Percentiles rank a stretch among this genome's conserved stretches.
phyloP scores from a whole-genome alignment of 495 filamentous ascomycete genomes.

The Penicillium roqueforti region DNA sequence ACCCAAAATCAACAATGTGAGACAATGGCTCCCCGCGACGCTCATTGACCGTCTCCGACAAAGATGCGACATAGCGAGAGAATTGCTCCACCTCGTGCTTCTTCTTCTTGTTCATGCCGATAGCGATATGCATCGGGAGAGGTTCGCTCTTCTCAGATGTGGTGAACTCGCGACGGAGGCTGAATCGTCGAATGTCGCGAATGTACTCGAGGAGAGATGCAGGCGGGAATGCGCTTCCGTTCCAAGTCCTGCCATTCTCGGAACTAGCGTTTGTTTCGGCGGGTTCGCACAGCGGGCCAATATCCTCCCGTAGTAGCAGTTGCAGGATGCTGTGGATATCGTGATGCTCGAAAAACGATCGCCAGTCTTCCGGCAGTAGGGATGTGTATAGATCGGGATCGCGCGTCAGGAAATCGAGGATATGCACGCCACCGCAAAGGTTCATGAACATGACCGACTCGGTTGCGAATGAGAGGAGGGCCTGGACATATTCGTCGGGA shows the following conservation, averaged over 20 bases:
- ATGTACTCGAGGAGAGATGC: conserved; percentile 69
- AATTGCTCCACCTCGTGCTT: conserved; percentile 79
- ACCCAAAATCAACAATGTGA: conserved; percentile 93
- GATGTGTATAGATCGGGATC: conserved; percentile 73
- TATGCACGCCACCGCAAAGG: conserved; percentile 89
- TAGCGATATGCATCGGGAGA: conserved; percentile 63
- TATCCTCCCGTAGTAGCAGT: conserved; percentile 70
- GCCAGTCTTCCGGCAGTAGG: conserved; percentile 78
- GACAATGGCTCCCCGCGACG: conserved; percentile 57
- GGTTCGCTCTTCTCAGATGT: conserved; percentile 33
- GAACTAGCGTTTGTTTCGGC: background rate
- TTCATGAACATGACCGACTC: conserved; percentile 73
- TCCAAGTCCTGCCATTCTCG: conserved; percentile 35
- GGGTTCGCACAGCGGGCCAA: conserved; percentile 2
- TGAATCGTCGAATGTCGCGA: conserved; percentile 63
- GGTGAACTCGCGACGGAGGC: conserved; percentile 58
- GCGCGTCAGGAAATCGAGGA: conserved; percentile 89
- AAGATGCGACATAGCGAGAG: conserved; percentile 54
- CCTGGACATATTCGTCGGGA: conserved; percentile 70
- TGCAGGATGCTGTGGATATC: conserved; percentile 73
- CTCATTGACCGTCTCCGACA: conserved; percentile 51
- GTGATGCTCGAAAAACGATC: conserved; percentile 64
- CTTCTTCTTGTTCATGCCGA: conserved; percentile 97
- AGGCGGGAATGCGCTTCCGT: conserved; percentile 57
- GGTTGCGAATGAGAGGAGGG: conserved; percentile 72